Evolutionary conservation across 495 filamentous ascomycete species (phyloP), one percentile per base, ranked within the genome.

Genomic region (Geoglossum glabrum): DNA sequence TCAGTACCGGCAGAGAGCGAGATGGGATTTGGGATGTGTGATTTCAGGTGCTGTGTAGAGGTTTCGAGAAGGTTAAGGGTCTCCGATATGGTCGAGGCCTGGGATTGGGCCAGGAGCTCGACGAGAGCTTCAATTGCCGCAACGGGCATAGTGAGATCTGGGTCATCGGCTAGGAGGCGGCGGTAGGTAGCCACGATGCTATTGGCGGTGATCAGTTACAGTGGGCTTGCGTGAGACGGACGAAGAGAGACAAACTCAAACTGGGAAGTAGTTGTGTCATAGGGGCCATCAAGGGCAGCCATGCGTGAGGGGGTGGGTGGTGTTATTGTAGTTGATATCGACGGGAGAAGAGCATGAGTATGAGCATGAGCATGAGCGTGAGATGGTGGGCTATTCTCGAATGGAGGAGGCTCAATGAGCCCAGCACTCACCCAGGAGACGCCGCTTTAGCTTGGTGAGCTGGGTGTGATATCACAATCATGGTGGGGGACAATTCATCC

Each of bases 71-170:
- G 78, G 60, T 86, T 81, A 63, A 96, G 81, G 46, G 90, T 94
- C 71, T 98, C 92, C 67, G 87, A 90, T 62, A 95, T 85, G 28
- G 92, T 98, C 15, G 79, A 79, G 7, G 86, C 83, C 51, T 80
- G 78, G 9, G 80, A 84, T 52, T 81, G 77, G 66, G 81, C 79
- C 59, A 96, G 81, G 59, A 87, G 81, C 63, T 85, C 77, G 61
- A 95, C 90, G 51, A 96, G 78, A 36, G 92, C 81, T 71, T 96
- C 89, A 68, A 98, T 95, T 56, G 92, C 90, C 1, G 90, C 92
- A 54, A 98, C 83, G 52, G 90, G 87, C 86, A 94, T 95, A 27
- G 89, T 94, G 43, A 96, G 78, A 28, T 92, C 85, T 15, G 83
- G 79, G 69, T 95, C 88, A 36, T 76, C 71, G 58, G 65, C 59